Percentiles rank a stretch among this genome's conserved stretches.
These are phyloP conservation scores for Debaryomycetaceae sp. DNA, from an alignment of 1,139 yeast genomes.

Conservation along the genomic window DNA sequence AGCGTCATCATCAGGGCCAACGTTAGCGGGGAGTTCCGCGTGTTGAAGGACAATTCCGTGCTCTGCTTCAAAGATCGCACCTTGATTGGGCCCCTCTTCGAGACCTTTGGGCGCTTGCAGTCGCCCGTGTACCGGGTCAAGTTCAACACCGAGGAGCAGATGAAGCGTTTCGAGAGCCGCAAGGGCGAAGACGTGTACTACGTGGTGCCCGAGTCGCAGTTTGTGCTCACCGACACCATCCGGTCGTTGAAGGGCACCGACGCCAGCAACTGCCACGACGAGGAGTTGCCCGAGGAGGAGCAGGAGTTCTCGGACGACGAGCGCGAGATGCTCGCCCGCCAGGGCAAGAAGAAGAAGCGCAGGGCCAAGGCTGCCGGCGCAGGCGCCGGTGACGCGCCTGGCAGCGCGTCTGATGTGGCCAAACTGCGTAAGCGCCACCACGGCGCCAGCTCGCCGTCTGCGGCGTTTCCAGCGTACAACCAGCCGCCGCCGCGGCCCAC, in stretches of 20 bases:
- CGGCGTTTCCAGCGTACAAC: conserved; percentile 1
- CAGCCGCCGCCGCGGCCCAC: conserved; percentile 7
- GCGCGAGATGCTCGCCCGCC: conserved; percentile 59
- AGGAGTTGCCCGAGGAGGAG: conserved; percentile 87
- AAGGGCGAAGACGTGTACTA: conserved; percentile 64
- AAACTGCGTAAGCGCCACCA: conserved; percentile 9
- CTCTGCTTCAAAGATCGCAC: conserved; percentile 72
- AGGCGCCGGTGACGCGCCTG: conserved; percentile 13
- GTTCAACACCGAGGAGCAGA: conserved; percentile 52
- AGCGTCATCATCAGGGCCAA: conserved; percentile 70
- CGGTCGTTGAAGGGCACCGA: conserved; percentile 79
- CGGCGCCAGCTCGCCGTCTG: conserved; percentile 1
- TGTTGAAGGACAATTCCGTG: conserved; percentile 76
- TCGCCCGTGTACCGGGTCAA: conserved; percentile 79
- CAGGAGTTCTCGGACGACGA: conserved; percentile 96
- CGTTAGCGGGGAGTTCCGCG: conserved; percentile 81
- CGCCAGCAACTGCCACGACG: conserved; percentile 93
- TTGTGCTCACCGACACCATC: conserved; percentile 70
- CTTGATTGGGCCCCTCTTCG: conserved; percentile 78
- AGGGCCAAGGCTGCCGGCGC: conserved; percentile 39
- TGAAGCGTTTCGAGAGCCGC: conserved; percentile 36
- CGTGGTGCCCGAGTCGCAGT: conserved; percentile 78
- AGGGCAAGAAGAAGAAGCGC: conserved; percentile 52
- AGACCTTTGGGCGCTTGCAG: conserved; percentile 86
- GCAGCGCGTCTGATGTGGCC: too few relatives aligned